These are phyloP conservation scores for Vararia minispora DNA, from an alignment of 768 basidiomycete genomes.

Conservation along the genomic window DNA sequence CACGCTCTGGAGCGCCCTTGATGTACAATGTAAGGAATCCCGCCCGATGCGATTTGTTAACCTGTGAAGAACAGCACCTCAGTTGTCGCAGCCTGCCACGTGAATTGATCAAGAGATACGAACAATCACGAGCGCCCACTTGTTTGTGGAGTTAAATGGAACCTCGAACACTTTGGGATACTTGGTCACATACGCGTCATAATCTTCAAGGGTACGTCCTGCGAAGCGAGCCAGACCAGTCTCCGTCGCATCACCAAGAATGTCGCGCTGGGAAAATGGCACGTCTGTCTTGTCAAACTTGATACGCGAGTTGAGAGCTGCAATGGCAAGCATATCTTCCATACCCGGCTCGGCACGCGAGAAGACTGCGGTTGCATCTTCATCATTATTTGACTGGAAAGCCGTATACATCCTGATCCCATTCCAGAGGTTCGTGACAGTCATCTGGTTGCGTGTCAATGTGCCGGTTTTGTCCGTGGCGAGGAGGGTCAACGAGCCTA, in stretches of 20 bases:
- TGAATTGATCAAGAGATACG: constrained; percentile 15
- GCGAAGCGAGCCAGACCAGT: constrained; percentile 63
- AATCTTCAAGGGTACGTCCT: constrained; percentile 41
- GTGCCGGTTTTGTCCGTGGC: constrained; percentile 70
- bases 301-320: constrained; percentile 55
- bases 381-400: constrained; percentile 61
- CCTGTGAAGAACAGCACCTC: constrained; percentile 21
- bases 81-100: too few relatives aligned
- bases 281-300: constrained; percentile 58
- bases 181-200: constrained; percentile 39
- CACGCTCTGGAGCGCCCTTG: constrained; percentile 63
- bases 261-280: constrained; percentile 47
- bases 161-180: constrained; percentile 60
- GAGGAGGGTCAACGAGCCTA: constrained; percentile 40
- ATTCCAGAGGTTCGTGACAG: constrained; percentile 60
- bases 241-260: constrained; percentile 67
- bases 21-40: constrained; percentile 45
- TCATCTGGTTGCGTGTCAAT: constrained; percentile 64
- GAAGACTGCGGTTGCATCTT: constrained; percentile 38
- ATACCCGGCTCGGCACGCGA: constrained; percentile 44
- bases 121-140: constrained; percentile 63
- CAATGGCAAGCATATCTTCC: constrained; percentile 52
- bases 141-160: constrained; percentile 64
- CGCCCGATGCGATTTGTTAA: constrained; percentile 40
- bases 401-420: constrained; percentile 50